These are phyloP conservation scores for Phytophthora uliginosa DNA, from an alignment of 352 stramenopile genomes.

Conservation along the genomic window DNA sequence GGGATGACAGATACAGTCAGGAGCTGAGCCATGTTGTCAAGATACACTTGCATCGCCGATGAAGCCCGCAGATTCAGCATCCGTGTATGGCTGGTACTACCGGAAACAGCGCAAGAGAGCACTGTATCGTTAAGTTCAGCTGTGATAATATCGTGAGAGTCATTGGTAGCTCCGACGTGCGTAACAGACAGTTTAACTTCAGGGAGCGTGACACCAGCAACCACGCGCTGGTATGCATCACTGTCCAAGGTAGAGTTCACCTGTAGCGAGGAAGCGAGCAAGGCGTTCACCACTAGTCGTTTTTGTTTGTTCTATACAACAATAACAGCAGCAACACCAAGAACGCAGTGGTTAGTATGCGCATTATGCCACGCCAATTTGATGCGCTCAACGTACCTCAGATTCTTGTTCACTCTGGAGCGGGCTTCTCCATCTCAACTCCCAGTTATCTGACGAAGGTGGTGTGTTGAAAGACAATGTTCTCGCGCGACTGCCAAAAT, in stretches of 20 bases:
- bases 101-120: constrained; percentile 41
- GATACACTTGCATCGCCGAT: constrained; percentile 61
- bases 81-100: constrained; percentile 18
- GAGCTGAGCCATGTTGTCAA: constrained; percentile 82
- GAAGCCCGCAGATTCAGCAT: constrained; percentile 47
- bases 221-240: constrained; percentile 53
- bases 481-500: constrained; percentile 48
- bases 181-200: constrained; percentile 50
- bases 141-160: constrained; percentile 70
- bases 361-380: background rate
- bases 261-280: constrained; percentile 78
- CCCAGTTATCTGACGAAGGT: constrained; percentile 76
- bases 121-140: constrained; percentile 56
- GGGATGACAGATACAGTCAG: constrained; percentile 76
- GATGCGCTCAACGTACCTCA: constrained; percentile 43
- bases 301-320: constrained; percentile 67
- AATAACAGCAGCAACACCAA: constrained; percentile 2
- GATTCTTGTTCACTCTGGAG: constrained; percentile 65
- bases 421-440: constrained; percentile 78
- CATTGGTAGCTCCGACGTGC: constrained; percentile 50
- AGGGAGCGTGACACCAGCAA: constrained; percentile 45
- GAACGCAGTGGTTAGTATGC: background rate
- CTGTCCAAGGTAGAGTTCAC: constrained; percentile 55
- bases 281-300: constrained; percentile 70
- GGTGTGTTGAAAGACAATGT: constrained; percentile 40